Evolutionary conservation across 345 rosid genomes (phyloP), one percentile per base, ranked within the genome.

Genomic region (Abelmoschus esculentus): DNA sequence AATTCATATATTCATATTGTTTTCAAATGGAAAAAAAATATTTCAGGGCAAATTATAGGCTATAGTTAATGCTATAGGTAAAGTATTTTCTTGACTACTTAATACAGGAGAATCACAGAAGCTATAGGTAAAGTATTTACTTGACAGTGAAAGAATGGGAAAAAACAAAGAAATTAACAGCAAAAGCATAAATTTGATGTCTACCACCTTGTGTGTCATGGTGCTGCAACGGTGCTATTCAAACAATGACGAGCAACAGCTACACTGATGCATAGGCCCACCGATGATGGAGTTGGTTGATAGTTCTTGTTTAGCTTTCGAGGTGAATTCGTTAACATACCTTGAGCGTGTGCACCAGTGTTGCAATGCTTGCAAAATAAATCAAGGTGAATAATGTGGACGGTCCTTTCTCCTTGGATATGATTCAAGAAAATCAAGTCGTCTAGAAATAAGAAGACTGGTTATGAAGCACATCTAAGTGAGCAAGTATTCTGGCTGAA

Each of bases 401-500:
- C 2, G 19, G 13, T 26, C 19, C 29, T 44, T 46, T 28, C 55
- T 65, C 55, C 69, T 66, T 40, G 0, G 40, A 7, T 46, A 14
- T 28, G 38, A 47, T 66, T 66, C 38, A 52, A 64, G 50, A 63
- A 63, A 49, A 19, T 31, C 14, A 49, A 14, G n/a, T 19, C 69
- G 53, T 72, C 67, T 72, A 88, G 75, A 88, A 88, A 80, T 66
- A 88, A 26, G 93, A 86, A 55, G 93, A 88, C 57, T 86, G 89
- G 15, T 84, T 82, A 44, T 81, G 90, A 68, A 88, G 90, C 52
- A 86, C 85, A 67, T 83, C 75, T 83, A 88, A 74, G 67, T 84
- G 90, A 76, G 90, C 90, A 54, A 88, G 89, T 66, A 83, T 79
- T 68, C 83, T 79, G 62, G 93, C 93, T 0, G 93, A 75, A 68